Percentiles rank a stretch among this genome's conserved stretches.
Conservation (phyloP, 495 filamentous ascomycete species). For the Penicillium soppii region DNA sequence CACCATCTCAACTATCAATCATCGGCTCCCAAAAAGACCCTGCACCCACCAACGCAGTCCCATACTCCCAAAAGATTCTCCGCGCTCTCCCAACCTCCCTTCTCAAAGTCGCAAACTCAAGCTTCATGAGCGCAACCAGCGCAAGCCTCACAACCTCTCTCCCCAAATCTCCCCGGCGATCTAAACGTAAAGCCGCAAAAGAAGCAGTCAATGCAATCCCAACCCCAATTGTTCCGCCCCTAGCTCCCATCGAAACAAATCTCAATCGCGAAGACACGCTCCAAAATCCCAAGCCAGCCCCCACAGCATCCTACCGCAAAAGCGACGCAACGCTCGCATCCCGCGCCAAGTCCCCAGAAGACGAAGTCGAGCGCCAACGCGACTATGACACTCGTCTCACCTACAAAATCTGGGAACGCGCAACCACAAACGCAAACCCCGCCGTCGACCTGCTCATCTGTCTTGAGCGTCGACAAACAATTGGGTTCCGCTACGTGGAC, state of each 20-base stretch:
- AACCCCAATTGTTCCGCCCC: background rate
- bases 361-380: constrained; percentile 65
- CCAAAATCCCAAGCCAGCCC: constrained; percentile 16
- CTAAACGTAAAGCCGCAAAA: constrained; percentile 58
- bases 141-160: constrained; percentile 83
- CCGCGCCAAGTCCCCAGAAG: constrained; percentile 29
- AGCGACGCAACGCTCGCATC: constrained; percentile 26
- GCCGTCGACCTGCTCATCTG: constrained; percentile 92
- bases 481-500: constrained; percentile 96
- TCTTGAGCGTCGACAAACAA: constrained; percentile 83
- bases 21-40: constrained; percentile 73
- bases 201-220: constrained; percentile 31
- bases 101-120: constrained; percentile 90
- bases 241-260: constrained; percentile 35
- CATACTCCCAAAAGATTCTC: constrained; percentile 87
- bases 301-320: constrained; percentile 16
- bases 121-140: constrained; percentile 89
- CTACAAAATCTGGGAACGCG: constrained; percentile 90
- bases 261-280: constrained; percentile 40
- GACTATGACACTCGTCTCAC: constrained; percentile 86
- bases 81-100: constrained; percentile 89
- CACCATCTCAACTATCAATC: constrained; percentile 90
- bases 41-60: constrained; percentile 78
- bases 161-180: constrained; percentile 66
- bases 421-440: constrained; percentile 88